Evolutionary conservation across 2,329 filamentous ascomycete genomes (phyloP).

Genomic region (Cladophialophora yegresii): DNA sequence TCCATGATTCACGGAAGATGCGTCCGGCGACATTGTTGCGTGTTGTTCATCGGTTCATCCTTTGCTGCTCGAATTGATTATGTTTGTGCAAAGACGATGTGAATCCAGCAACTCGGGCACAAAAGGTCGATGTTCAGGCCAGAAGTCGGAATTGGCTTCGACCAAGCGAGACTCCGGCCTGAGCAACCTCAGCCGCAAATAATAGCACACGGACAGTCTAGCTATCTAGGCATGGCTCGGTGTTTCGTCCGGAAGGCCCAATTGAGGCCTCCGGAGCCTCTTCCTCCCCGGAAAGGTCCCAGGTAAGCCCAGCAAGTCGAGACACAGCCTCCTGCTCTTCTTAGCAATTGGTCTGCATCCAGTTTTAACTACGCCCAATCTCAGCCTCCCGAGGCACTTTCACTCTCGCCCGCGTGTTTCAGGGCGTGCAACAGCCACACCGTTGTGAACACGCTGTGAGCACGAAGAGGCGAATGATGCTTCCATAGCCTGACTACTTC

Average conservation of each 20-base stretch:
- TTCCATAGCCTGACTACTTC: not conserved
- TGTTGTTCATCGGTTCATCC: slow-evolving; percentile 16
- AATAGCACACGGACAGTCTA: not conserved
- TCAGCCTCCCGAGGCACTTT: not conserved
- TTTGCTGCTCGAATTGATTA: not conserved
- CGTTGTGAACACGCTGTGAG: not conserved
- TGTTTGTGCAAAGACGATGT: not conserved
- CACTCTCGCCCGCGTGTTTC: not conserved
- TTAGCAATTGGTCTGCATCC: not conserved
- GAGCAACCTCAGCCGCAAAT: not conserved
- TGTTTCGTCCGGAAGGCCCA: not conserved
- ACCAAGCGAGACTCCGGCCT: not conserved
- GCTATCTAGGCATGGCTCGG: not conserved
- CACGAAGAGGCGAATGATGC: not conserved
- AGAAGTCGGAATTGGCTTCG: slow-evolving; percentile 1
- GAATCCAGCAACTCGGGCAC: not conserved
- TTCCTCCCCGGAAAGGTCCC: no score
- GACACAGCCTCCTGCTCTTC: slow-evolving; percentile 5
- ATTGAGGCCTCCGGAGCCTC: not conserved
- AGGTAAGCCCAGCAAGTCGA: not conserved
- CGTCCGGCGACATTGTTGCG: slow-evolving; percentile 24
- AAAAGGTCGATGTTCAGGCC: not conserved
- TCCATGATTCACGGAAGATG: slow-evolving; percentile 25
- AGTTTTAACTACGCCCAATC: slow-evolving; percentile 4
- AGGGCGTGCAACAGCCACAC: not conserved